Base-by-base conservation (phyloP, 83 land plant genomes). In the Picea abies region DNA sequence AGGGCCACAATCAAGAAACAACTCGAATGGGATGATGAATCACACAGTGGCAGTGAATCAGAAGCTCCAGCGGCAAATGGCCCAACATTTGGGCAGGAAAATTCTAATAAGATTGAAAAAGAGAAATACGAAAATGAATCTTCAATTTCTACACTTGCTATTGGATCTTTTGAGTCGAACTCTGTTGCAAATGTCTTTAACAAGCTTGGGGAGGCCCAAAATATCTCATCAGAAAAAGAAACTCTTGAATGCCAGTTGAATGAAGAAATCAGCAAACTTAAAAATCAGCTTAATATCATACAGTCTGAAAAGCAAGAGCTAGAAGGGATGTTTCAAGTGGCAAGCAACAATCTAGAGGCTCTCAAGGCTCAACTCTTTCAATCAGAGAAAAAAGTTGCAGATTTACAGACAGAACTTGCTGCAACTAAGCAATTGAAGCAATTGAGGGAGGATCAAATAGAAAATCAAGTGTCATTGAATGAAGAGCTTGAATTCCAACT, bases 401-500 rank as follows among this genome's bases (percentile, higher is more conserved):
- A 41, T 9, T 60, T 88, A 63, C 82, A 84, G 26, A 47, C 22
- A 11, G 87, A 90, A 69, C 78, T 87, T 26, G 79, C 81, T 47
- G 41, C 76, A 37, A 39, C 84, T 60, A 88, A 84, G 82, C 84
- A 83, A 52, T 80, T 81, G 20, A 88, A 88, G n/a, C 76, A 75
- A 22, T 61, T 81, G 20, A 73, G 69, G 62, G 86, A 85, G 65
- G 85, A 90, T 69, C 86, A 87, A 32, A 63, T 85, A 61, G 86
- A 82, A 70, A 87, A 83, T 62, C 86, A 86, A 23, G 84, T 82
- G 19, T 72, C 78, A 37, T 63, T 84, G 3, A 92, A 86, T 61
- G 86, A 87, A 58, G 86, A 90, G 47, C 88, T 90, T 63, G 88
- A 85, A 17, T 80, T 87, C 14, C 84, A 88, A 79, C 85, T 92